A percentile compares a stretch with the other conserved stretches of the same genome.
These are phyloP conservation scores for Musa balbisiana DNA, from an alignment of 202 grass and related monocot species.

Conservation along the genomic window DNA sequence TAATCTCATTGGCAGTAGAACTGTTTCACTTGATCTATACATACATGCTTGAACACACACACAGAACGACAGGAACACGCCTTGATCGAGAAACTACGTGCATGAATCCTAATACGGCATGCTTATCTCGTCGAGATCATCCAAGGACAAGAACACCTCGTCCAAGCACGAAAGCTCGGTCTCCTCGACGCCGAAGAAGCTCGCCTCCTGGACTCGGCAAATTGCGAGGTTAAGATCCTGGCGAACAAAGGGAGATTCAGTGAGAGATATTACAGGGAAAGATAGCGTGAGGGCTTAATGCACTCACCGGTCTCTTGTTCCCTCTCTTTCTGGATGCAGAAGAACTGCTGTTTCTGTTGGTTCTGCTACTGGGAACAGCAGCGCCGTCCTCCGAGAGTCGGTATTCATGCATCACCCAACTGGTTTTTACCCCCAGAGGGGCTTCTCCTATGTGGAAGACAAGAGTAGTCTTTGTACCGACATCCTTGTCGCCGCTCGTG, in stretches of 20 bases:
- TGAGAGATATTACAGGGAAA: not conserved
- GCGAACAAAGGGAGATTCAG: not conserved
- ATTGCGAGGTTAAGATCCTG: constrained; percentile 30
- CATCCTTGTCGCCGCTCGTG: constrained; percentile 27
- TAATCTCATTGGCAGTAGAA: too few species aligned
- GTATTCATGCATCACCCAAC: constrained; percentile 96
- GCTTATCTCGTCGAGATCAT: constrained; percentile 97
- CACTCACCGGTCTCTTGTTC: constrained; percentile 41
- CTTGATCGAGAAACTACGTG: not conserved
- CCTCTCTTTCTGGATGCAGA: constrained; percentile 22
- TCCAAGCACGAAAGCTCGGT: constrained; percentile 91
- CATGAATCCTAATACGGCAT: constrained; percentile 27
- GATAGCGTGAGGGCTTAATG: too few species aligned
- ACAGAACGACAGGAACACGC: too few species aligned
- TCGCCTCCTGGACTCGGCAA: constrained; percentile 73
- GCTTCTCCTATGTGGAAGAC: constrained; percentile 47
- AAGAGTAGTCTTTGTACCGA: constrained; percentile 66
- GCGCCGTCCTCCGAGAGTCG: constrained; percentile 38
- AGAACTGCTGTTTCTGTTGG: constrained; percentile 29
- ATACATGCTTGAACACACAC: too few species aligned
- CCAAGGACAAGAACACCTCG: constrained; percentile 93
- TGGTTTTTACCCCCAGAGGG: constrained; percentile 44
- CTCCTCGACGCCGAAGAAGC: constrained; percentile 51
- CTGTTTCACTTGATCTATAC: too few species aligned
- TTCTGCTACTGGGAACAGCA: constrained; percentile 27